These are phyloP conservation scores for Fragaria nilgerrensis DNA, from an alignment of 306 rosid species.

Conservation along the genomic window DNA sequence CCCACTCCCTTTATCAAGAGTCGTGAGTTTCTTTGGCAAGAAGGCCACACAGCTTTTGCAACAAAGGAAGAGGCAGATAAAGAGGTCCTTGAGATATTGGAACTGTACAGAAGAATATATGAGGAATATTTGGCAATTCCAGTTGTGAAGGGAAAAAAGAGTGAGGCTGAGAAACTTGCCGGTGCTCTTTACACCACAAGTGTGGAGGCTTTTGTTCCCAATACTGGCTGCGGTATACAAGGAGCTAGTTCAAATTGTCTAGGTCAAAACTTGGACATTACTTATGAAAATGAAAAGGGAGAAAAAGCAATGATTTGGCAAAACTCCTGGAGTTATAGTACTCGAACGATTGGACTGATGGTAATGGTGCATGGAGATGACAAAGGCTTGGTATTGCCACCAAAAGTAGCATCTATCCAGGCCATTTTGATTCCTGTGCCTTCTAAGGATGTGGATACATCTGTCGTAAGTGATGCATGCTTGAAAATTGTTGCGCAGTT, in stretches of 20 bases:
- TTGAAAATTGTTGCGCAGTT: slow-evolving; percentile 52
- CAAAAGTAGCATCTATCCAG: slow-evolving; percentile 85
- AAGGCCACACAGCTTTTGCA: slow-evolving; percentile 98
- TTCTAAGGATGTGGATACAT: slow-evolving; percentile 76
- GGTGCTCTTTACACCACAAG: slow-evolving; percentile 98
- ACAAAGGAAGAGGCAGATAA: slow-evolving; percentile 82
- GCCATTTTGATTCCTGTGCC: slow-evolving; percentile 89
- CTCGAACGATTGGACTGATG: slow-evolving; percentile 93
- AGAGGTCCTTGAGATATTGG: slow-evolving; percentile 89
- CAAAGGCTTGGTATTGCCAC: slow-evolving; percentile 92
- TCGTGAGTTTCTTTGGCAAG: slow-evolving; percentile 99
- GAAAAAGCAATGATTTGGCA: slow-evolving; percentile 90
- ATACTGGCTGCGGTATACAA: slow-evolving; percentile 91
- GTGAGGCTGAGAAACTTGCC: slow-evolving; percentile 90
- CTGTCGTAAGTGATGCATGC: slow-evolving; percentile 69
- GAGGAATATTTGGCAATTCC: slow-evolving; percentile 91
- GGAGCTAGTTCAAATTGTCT: slow-evolving; percentile 93
- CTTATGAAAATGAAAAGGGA: slow-evolving; percentile 86
- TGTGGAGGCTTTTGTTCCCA: slow-evolving; percentile 92
- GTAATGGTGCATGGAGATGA: slow-evolving; percentile 97
- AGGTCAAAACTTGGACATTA: slow-evolving; percentile 93
- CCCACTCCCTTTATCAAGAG: slow-evolving; percentile 97
- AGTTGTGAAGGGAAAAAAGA: slow-evolving; percentile 85
- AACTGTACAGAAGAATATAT: slow-evolving; percentile 75
- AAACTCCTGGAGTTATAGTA: slow-evolving; percentile 93